Evolutionary conservation across 2,329 filamentous ascomycete genomes (phyloP), one percentile per base, ranked within the genome.

Genomic region (Boeremia lycopersici): DNA sequence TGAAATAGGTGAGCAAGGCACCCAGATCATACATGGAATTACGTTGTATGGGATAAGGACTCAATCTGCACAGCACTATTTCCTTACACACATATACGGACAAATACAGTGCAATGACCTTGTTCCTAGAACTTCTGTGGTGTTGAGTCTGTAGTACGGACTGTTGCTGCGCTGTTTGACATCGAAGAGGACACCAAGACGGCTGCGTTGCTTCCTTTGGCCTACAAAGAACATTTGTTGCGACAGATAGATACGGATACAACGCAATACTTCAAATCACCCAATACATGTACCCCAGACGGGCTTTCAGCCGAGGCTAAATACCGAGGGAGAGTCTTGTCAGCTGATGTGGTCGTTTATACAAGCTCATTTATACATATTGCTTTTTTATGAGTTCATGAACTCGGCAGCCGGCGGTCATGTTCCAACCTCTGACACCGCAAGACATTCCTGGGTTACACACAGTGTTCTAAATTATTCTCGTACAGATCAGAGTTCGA

Each of bases 261-360:
- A 23, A 23, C 19, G 19, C 19, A 5, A 23, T 23, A 23, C 19
- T 23, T 23, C 19, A 23, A 23, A 5, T 23, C 19, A 23, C 19
- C 19, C 19, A 23, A 23, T 3, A 23, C 19, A 23, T 23, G 19
- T 23, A 23, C 19, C 19, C 19, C 28, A 36, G 23, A 48, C 40
- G 45, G 49, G 51, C 51, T 49, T 54, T n/a, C 25, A 29, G 45
- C 51, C 40, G 40, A 54, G 45, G 51, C 40, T 49, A 45, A 45
- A 40, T 38, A n/a, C 35, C 30, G 3, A 31, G 23, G 9, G 23
- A 31, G 13, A 30, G 12, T 19, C 15, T 23, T 49, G 34, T 44
- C 45, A 40, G 40, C 35, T 54, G 51, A 45, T 41, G 19, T 25
- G 25, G 19, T 40, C 51, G 40, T 29, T 26, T 40, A 49, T 54